Conservation (phyloP, 2,329 filamentous ascomycete species). For the Esteya vermicola region DNA sequence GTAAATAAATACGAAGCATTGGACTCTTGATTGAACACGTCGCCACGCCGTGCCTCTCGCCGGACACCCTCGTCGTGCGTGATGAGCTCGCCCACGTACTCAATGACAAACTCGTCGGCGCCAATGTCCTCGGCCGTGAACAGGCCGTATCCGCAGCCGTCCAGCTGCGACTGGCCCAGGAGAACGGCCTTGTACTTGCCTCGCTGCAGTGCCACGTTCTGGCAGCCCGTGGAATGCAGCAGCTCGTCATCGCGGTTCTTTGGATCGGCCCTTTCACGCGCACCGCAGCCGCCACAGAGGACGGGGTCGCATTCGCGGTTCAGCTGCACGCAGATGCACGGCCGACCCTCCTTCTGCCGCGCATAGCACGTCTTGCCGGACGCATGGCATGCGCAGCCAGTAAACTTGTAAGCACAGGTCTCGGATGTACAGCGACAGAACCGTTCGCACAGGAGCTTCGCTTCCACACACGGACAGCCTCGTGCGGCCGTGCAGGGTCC, state of each 20-base stretch:
- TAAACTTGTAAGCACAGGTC: constrained; percentile 48
- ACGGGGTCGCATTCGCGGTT: constrained; percentile 72
- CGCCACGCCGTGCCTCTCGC: constrained; percentile 45
- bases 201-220: constrained; percentile 60
- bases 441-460: constrained; percentile 55
- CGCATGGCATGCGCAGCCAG: constrained; percentile 47
- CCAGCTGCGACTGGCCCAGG: constrained; percentile 55
- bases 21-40: constrained; percentile 47
- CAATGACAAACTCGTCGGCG: constrained; percentile 60
- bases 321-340: constrained; percentile 57
- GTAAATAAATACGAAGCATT: constrained; percentile 53
- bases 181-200: constrained; percentile 50
- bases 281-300: constrained; percentile 59
- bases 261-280: constrained; percentile 52
- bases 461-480: constrained; percentile 47
- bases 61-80: constrained; percentile 55
- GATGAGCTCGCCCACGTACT: constrained; percentile 70
- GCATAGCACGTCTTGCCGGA: constrained; percentile 43
- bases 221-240: constrained; percentile 46
- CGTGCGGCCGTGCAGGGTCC: constrained; percentile 46
- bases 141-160: constrained; percentile 58
- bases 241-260: constrained; percentile 46
- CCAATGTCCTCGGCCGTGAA: constrained; percentile 55
- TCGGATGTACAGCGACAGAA: constrained; percentile 51
- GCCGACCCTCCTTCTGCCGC: constrained; percentile 37